phyloP scores from a whole-genome alignment of 2,329 filamentous ascomycete genomes.

The Botrytis cinerea region DNA sequence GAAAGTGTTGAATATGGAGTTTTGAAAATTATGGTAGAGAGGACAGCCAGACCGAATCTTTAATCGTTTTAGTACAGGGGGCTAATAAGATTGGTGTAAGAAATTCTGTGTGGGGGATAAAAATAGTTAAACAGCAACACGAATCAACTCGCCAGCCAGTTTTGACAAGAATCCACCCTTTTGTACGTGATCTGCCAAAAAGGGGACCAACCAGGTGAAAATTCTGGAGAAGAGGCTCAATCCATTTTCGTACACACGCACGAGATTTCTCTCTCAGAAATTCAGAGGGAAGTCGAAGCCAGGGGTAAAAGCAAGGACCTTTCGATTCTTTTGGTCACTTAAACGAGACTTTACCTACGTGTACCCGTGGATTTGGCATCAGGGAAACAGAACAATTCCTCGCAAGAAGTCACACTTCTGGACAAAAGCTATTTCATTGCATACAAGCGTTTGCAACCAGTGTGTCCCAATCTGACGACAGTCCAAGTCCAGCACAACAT shows the following conservation, averaged over 20 bases:
- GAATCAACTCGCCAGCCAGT: background rate
- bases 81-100: conserved; percentile 14
- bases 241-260: background rate
- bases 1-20: conserved; percentile 4
- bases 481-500: background rate
- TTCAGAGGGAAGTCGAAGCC: background rate
- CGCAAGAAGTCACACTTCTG: background rate
- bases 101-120: conserved; percentile 15
- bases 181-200: conserved; percentile 11
- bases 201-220: conserved; percentile 13
- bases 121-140: conserved; percentile 9
- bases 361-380: background rate
- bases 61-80: conserved; percentile 7
- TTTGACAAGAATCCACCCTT: conserved; percentile 3
- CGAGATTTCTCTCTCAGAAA: too few relatives aligned
- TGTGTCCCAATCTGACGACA: background rate
- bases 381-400: background rate
- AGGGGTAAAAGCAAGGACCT: background rate
- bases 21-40: conserved; percentile 8
- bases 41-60: conserved; percentile 19
- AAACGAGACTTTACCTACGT: background rate
- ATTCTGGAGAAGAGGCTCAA: conserved; percentile 8
- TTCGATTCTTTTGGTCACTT: background rate
- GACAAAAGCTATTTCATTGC: background rate
- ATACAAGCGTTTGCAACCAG: conserved; percentile 16